phyloP scores from a whole-genome alignment of 768 basidiomycete species.

The Mycena metata region DNA sequence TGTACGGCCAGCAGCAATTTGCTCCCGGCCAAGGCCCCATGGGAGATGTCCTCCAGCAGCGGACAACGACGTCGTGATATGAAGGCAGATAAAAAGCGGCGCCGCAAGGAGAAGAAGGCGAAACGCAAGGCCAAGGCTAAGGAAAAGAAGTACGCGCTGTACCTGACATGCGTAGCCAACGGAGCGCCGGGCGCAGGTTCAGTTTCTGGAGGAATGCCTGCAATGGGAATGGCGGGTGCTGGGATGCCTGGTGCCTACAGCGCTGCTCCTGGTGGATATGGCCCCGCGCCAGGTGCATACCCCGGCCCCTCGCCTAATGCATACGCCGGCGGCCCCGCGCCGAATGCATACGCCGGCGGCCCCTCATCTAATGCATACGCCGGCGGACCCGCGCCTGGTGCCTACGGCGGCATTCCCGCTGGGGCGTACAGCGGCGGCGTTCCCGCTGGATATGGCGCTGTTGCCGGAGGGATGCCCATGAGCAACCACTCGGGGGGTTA shows the following conservation, averaged over 20 bases:
- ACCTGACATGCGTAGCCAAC: constrained; percentile 64
- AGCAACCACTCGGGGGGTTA: constrained; percentile 30
- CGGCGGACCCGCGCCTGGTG: no score
- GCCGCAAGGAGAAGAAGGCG: constrained; percentile 74
- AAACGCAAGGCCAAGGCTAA: constrained; percentile 70
- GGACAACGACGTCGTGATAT: constrained; percentile 67
- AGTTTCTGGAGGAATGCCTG: constrained; percentile 31
- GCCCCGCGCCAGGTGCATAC: no score
- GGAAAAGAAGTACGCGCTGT: constrained; percentile 75
- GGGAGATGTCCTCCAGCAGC: constrained; percentile 63
- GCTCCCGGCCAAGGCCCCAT: constrained; percentile 43
- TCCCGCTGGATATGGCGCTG: constrained; percentile 24
- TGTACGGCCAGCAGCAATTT: constrained; percentile 51
- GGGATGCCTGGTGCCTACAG: constrained; percentile 24
- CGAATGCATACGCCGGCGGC: no score
- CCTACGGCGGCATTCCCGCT: not conserved
- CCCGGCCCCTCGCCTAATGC: no score
- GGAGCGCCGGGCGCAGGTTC: constrained; percentile 40
- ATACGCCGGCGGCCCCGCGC: no score
- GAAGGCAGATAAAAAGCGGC: constrained; percentile 71
- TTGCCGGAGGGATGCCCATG: constrained; percentile 35
- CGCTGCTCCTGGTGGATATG: constrained; percentile 4
- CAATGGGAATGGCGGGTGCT: constrained; percentile 28
- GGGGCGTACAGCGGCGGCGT: not conserved
- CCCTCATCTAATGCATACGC: no score